Percentiles rank a stretch among this genome's conserved stretches.
phyloP scores from a whole-genome alignment of 1,139 yeast genomes.

The Pneumocystis wakefieldiae region DNA sequence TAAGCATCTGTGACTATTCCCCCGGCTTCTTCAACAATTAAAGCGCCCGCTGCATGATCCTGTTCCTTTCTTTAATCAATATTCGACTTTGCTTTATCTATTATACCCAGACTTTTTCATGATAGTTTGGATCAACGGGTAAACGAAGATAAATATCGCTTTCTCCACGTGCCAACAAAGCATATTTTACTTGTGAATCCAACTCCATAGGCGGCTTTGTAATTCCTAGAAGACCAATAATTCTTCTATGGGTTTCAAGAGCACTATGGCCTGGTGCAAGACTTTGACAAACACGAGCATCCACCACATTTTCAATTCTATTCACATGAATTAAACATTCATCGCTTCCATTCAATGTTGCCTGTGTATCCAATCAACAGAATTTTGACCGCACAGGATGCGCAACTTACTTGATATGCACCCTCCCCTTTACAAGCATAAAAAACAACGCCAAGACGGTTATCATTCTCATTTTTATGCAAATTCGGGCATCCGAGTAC shows the following conservation, averaged over 20 bases:
- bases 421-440: constrained; percentile 67
- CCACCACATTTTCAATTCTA: constrained; percentile 22
- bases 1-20: constrained; percentile 76
- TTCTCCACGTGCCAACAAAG: constrained; percentile 76
- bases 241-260: constrained; percentile 68
- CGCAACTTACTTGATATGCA: constrained; percentile 31
- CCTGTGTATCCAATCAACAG: too few relatives aligned
- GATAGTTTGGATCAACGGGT: constrained; percentile 59
- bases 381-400: too few relatives aligned
- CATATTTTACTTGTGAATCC: constrained; percentile 93
- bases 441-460: constrained; percentile 49
- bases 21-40: constrained; percentile 77
- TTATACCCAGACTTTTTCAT: constrained; percentile 73
- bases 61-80: not conserved
- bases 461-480: constrained; percentile 34
- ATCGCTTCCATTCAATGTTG: constrained; percentile 3
- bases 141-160: constrained; percentile 85
- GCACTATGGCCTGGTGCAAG: constrained; percentile 96
- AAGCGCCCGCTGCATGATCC: constrained; percentile 93
- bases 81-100: not conserved
- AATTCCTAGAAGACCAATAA: constrained; percentile 53
- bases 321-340: constrained; percentile 23
- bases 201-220: constrained; percentile 38
- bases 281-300: constrained; percentile 73
- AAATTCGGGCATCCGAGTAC: constrained; percentile 94